Conservation (phyloP, 331 rosid species). For the Pyracantha coccinea region DNA sequence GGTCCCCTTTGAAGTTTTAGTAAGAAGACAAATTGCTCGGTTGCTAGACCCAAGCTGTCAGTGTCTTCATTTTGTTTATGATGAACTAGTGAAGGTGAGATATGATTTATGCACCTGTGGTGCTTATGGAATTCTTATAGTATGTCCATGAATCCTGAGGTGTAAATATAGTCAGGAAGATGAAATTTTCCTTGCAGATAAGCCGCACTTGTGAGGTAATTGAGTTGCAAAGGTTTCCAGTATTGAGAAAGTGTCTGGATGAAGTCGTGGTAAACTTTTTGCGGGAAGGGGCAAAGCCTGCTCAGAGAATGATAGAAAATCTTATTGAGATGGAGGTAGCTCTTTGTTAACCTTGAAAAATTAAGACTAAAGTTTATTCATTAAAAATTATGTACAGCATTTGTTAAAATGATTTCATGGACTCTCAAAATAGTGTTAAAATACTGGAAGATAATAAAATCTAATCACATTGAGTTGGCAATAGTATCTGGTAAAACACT, state of each 20-base stretch:
- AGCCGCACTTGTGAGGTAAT: conserved; percentile 25
- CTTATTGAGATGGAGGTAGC: conserved; percentile 42
- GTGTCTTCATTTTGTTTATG: conserved; percentile 33
- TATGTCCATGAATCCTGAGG: conserved; percentile 3
- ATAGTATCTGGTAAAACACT: background rate
- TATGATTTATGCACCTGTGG: background rate
- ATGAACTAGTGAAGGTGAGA: conserved; percentile 34
- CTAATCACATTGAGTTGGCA: background rate
- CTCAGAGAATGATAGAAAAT: conserved; percentile 36
- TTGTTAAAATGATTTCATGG: background rate
- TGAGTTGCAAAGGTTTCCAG: conserved; percentile 35
- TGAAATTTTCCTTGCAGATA: conserved; percentile 22
- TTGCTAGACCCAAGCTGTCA: conserved; percentile 44
- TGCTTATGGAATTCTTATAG: background rate
- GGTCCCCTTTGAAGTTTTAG: conserved; percentile 39
- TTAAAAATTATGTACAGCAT: background rate
- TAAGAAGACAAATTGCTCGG: conserved; percentile 34
- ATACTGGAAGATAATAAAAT: background rate
- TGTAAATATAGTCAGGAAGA: background rate
- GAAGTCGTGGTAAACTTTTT: conserved; percentile 31
- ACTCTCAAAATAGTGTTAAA: background rate
- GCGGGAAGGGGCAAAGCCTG: conserved; percentile 28
- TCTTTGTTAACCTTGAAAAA: background rate
- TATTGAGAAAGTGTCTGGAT: conserved; percentile 32
- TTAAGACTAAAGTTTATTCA: background rate